Percentiles rank a stretch among this genome's conserved stretches.
Evolutionary conservation across 106 monocot species (phyloP).

Genomic region (Apostasia shenzhenica): DNA sequence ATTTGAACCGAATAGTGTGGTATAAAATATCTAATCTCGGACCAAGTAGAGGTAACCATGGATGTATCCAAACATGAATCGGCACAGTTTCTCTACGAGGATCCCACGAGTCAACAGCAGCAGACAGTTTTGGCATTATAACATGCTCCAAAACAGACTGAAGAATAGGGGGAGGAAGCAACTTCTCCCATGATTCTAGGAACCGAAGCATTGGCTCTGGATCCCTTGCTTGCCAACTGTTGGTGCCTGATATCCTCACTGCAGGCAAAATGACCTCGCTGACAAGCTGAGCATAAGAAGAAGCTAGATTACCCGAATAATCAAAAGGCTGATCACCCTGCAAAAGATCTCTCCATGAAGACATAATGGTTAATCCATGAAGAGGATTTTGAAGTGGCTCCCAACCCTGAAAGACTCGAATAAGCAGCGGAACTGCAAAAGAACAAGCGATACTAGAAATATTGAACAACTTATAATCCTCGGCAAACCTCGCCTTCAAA

Average conservation of each 20-base stretch:
- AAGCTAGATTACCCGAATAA: slow-evolving; percentile 46
- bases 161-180: slow-evolving; percentile 69
- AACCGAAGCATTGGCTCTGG: slow-evolving; percentile 91
- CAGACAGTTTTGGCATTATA: slow-evolving; percentile 77
- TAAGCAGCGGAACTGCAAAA: slow-evolving; percentile 69
- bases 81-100: slow-evolving; percentile 69
- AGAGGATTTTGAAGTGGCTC: slow-evolving; percentile 68
- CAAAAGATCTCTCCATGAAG: slow-evolving; percentile 63
- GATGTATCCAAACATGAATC: slow-evolving; percentile 86
- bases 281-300: slow-evolving; percentile 64
- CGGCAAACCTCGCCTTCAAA: slow-evolving; percentile 47
- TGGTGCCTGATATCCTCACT: slow-evolving; percentile 76
- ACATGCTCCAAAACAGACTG: slow-evolving; percentile 78
- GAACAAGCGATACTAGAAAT: slow-evolving; percentile 67
- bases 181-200: slow-evolving; percentile 67
- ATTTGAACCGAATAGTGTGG: slow-evolving; percentile 60
- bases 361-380: slow-evolving; percentile 67
- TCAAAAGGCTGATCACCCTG: slow-evolving; percentile 79
- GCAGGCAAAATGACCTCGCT: slow-evolving; percentile 76
- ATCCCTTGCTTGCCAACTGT: slow-evolving; percentile 83
- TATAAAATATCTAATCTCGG: slow-evolving; percentile 71
- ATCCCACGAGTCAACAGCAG: slow-evolving; percentile 76
- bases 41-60: slow-evolving; percentile 77
- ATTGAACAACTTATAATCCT: slow-evolving; percentile 86
- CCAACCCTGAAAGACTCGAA: slow-evolving; percentile 78